Percentiles rank a stretch among this genome's conserved stretches.
These are phyloP conservation scores for Ustilago trichophora DNA, from an alignment of 1,284 basidiomycete genomes.

Conservation along the genomic window DNA sequence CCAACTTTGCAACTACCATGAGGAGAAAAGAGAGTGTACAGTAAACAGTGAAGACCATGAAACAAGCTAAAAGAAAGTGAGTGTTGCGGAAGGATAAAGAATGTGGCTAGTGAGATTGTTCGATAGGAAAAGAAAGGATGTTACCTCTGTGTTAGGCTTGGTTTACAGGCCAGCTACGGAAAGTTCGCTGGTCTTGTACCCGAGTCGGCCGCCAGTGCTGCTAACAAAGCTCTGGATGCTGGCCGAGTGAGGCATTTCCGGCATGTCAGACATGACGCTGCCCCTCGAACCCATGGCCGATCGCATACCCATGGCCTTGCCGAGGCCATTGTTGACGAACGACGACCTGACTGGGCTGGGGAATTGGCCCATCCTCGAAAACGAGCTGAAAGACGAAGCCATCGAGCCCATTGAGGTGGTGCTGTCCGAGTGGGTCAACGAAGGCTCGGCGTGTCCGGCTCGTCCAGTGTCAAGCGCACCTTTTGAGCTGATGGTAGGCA, in stretches of 20 bases:
- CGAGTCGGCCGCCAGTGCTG: conserved; percentile 18
- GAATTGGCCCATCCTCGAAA: conserved; percentile 29
- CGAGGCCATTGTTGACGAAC: conserved; percentile 14
- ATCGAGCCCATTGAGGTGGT: conserved; percentile 32
- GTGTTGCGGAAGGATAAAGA: too few species aligned
- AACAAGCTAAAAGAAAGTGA: background rate
- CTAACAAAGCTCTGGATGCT: conserved; percentile 28
- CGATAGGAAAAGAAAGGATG: too few species aligned
- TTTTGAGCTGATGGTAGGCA: conserved; percentile 45
- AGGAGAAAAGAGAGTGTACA: too few species aligned
- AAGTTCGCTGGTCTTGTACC: conserved; percentile 40
- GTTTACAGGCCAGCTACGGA: conserved; percentile 18
- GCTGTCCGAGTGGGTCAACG: conserved; percentile 33
- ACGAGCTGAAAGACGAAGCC: conserved; percentile 33
- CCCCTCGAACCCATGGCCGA: conserved; percentile 7
- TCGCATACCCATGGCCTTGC: conserved; percentile 29
- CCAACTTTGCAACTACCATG: background rate
- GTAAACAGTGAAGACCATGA: too few species aligned
- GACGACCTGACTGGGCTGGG: conserved; percentile 27
- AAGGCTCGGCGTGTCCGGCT: conserved; percentile 24
- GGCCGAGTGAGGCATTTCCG: conserved; percentile 4
- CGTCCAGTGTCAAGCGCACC: conserved; percentile 34
- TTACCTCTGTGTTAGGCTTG: background rate
- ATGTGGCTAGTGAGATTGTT: too few species aligned
- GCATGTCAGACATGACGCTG: conserved; percentile 7